phyloP scores from a whole-genome alignment of 495 filamentous ascomycete species.

The Hypoxylon subgilvum region DNA sequence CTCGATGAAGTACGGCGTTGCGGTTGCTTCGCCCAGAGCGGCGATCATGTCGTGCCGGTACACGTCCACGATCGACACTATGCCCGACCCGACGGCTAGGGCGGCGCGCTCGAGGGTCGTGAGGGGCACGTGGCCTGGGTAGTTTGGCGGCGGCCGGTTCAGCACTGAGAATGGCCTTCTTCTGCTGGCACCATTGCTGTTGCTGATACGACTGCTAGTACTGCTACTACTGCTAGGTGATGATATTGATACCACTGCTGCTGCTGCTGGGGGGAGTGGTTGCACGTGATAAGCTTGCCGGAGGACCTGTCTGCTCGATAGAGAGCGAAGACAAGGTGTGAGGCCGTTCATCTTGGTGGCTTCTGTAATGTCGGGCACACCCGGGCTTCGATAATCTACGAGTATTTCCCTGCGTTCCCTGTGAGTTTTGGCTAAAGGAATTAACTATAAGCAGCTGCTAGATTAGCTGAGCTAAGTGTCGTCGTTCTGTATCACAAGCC shows the following conservation, averaged over 20 bases:
- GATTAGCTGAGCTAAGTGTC: too few species aligned
- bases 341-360: slow-evolving; percentile 27
- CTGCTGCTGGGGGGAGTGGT: background rate
- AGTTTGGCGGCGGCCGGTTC: slow-evolving; percentile 81
- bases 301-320: slow-evolving; percentile 20
- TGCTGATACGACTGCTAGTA: too few species aligned
- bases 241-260: too few species aligned
- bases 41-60: slow-evolving; percentile 90
- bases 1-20: slow-evolving; percentile 93
- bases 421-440: too few species aligned
- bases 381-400: background rate
- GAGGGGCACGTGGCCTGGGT: slow-evolving; percentile 91
- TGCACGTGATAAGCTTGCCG: slow-evolving; percentile 7
- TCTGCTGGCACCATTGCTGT: background rate
- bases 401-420: background rate
- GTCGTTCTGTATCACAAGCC: too few species aligned
- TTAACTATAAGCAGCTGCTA: too few species aligned
- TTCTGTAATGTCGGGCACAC: background rate
- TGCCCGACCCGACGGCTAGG: slow-evolving; percentile 81
- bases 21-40: slow-evolving; percentile 88
- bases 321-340: slow-evolving; percentile 26
- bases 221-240: too few species aligned
- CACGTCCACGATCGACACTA: slow-evolving; percentile 80
- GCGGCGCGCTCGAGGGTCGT: slow-evolving; percentile 74
- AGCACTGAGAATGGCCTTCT: slow-evolving; percentile 69